These are phyloP conservation scores for Fusarium hainanense DNA, from an alignment of 2,329 filamentous ascomycete species.

Conservation along the genomic window DNA sequence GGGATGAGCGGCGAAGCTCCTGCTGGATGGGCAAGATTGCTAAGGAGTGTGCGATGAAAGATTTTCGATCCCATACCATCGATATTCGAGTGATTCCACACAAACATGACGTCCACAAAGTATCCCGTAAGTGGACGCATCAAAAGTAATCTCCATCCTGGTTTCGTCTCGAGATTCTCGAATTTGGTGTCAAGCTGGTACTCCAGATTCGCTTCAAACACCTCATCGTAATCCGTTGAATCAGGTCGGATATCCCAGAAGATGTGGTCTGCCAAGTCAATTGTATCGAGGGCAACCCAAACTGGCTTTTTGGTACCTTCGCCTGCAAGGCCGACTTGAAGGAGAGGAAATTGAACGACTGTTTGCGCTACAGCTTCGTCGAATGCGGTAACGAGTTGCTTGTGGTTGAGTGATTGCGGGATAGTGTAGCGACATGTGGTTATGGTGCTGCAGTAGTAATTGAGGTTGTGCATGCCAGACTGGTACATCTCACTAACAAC, in stretches of 20 bases:
- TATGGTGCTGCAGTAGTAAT: slow-evolving; percentile 8
- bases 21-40: neutral
- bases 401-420: neutral
- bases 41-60: neutral
- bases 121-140: neutral
- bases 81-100: neutral
- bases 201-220: neutral
- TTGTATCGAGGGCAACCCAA: neutral
- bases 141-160: slow-evolving; percentile 1
- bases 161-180: neutral
- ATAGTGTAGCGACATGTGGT: slow-evolving; percentile 3
- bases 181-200: slow-evolving; percentile 13
- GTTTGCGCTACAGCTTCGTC: slow-evolving; percentile 5
- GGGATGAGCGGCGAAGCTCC: neutral
- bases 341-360: neutral
- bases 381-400: neutral
- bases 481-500: slow-evolving; percentile 2
- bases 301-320: slow-evolving; percentile 3
- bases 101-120: slow-evolving; percentile 11
- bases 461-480: neutral
- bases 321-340: neutral
- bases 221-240: neutral
- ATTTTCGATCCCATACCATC: slow-evolving; percentile 8
- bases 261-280: slow-evolving; percentile 10
- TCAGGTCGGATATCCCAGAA: neutral